Percentiles rank a stretch among this genome's conserved stretches.
Evolutionary conservation across 306 rosid genomes (phyloP).

Genomic region (Cucumis hystrix): DNA sequence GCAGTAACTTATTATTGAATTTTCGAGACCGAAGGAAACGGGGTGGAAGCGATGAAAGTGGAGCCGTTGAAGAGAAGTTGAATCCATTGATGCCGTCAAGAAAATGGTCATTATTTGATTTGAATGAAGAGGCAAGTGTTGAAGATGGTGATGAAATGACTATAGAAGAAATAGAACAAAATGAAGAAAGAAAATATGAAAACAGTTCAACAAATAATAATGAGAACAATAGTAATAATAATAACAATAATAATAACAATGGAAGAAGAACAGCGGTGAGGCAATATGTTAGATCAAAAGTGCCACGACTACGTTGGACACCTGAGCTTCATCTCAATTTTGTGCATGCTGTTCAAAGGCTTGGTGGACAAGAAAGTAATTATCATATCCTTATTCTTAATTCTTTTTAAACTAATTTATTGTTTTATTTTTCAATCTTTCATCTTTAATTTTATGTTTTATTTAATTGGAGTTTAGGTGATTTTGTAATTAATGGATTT

Average conservation of each 20-base stretch:
- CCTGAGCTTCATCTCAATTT: slow-evolving; percentile 8
- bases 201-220: background rate
- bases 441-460: too few relatives aligned
- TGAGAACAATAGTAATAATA: too few relatives aligned
- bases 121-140: slow-evolving; percentile 1
- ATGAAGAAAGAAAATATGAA: background rate
- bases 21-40: background rate
- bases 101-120: slow-evolving; percentile 1
- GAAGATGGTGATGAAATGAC: background rate
- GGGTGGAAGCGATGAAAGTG: background rate
- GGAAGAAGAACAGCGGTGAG: background rate
- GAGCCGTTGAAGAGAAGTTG: background rate
- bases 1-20: background rate
- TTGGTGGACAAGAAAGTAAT: slow-evolving; percentile 10
- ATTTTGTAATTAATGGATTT: background rate
- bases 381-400: background rate
- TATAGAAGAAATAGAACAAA: background rate
- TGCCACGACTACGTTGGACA: slow-evolving; percentile 6
- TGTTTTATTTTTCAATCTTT: background rate
- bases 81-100: background rate
- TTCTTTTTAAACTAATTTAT: background rate
- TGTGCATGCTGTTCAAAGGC: slow-evolving; percentile 6
- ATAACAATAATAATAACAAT: background rate
- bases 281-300: slow-evolving; percentile 2
- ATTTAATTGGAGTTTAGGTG: background rate